Base-by-base conservation (phyloP, 225 moss, liverwort and hornwort genomes). In the Thuidium tamariscinum region DNA sequence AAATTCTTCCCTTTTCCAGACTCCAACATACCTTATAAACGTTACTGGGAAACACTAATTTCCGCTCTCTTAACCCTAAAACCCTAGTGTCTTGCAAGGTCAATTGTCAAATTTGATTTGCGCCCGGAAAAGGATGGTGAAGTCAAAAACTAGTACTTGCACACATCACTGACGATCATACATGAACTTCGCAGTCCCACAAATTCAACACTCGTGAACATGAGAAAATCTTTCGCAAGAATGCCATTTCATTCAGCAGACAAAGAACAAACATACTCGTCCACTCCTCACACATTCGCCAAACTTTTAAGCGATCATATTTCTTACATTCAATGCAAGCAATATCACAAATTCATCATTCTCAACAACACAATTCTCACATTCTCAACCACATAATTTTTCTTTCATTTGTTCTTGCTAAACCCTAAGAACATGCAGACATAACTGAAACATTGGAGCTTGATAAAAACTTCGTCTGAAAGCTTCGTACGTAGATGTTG, bases 401-500 rank as follows among this genome's bases (percentile, higher is more conserved):
- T 18, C 18, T 0, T 48, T 73, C 19, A 12, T 7, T 48, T 30
- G 48, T 11, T 48, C 23, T 14, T 23, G 34, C 23, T 23, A 8
- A 23, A 22, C 1, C 0, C 25, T 9, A 2, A 21, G 3, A 1
- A 36, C 9, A 54, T 23, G 1, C 36, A 16, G 15, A 54, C 6
- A 15, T 23, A 75, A 51, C 2, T 75, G 22, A n/a, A n/a, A 54
- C 1, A 15, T 75, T n/a, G 52, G 22, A 52, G 22, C 8, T 21
- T 14, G 54, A 36, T 23, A 23, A 2, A 32, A n/a, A 13, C 21
- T n/a, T 3, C 5, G 20, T 7, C 7, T 6, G 51, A 49, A 73
- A 32, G 20, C 48, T 73, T 7, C 1, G 20, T 32, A 21, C 32
- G 21, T 34, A 34, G 8, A 13, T 22, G 34, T 11, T 51, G 34